Conservation (phyloP, 2,329 filamentous ascomycete species). For the Xylaria arbuscula region DNA sequence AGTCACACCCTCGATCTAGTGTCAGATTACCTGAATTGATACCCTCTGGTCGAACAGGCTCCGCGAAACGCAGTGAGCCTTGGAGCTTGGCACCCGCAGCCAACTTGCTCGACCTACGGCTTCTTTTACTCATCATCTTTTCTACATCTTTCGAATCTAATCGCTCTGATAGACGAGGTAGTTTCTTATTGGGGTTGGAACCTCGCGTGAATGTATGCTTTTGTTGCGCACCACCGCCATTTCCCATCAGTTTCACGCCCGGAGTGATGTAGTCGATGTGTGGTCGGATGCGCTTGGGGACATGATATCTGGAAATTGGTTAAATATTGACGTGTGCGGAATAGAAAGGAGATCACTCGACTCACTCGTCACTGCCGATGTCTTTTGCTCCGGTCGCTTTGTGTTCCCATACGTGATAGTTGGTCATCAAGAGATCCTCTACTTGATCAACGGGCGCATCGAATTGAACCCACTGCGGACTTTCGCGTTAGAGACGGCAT, state of each 20-base stretch:
- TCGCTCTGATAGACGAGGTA: not conserved
- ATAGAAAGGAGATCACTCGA: not conserved
- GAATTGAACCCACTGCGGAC: constrained; percentile 56
- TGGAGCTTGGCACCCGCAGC: constrained; percentile 36
- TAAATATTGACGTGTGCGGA: not conserved
- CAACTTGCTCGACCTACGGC: constrained; percentile 22
- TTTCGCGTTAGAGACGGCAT: not conserved
- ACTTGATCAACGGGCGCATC: constrained; percentile 54
- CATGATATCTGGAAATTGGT: constrained; percentile 58
- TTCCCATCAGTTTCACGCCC: constrained; percentile 60
- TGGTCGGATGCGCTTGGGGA: constrained; percentile 58
- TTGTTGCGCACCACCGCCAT: constrained; percentile 39
- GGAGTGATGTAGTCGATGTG: constrained; percentile 69
- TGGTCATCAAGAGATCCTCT: constrained; percentile 54
- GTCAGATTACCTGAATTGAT: constrained; percentile 41
- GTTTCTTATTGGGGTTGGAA: not conserved
- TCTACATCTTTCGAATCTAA: constrained; percentile 30
- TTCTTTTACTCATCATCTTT: constrained; percentile 37
- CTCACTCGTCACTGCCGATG: constrained; percentile 53
- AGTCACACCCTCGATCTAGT: constrained; percentile 43
- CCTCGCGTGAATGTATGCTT: constrained; percentile 39
- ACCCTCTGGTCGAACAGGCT: constrained; percentile 40
- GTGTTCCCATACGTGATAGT: constrained; percentile 57
- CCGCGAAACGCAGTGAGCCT: constrained; percentile 40
- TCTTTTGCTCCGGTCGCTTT: constrained; percentile 50